Percentiles rank a stretch among this genome's conserved stretches.
Conservation (phyloP, 192 early-diverging fungal genomes). For the Coemansia sp. region DNA sequence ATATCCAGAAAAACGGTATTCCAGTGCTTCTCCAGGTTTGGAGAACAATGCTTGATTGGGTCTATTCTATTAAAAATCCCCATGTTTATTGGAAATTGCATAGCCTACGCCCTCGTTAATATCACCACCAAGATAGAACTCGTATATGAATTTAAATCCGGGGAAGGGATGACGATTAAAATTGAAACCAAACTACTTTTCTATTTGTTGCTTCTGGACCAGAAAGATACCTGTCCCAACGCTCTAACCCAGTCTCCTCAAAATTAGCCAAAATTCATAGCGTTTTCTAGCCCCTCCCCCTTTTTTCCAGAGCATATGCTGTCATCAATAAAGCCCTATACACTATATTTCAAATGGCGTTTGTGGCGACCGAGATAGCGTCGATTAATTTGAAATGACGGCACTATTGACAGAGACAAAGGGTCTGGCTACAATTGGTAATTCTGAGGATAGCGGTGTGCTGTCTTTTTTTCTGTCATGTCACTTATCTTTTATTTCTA, state of each 20-base stretch:
- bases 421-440: too few relatives aligned
- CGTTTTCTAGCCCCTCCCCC: too few relatives aligned
- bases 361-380: neutral
- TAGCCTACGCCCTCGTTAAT: too few relatives aligned
- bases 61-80: neutral
- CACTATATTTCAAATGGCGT: too few relatives aligned
- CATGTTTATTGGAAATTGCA: neutral
- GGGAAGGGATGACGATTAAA: neutral
- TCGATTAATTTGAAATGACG: neutral
- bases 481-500: neutral
- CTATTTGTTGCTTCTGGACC: neutral
- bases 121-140: neutral
- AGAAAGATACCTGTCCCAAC: neutral
- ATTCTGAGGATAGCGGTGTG: too few relatives aligned
- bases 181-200: neutral
- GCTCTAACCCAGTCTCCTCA: neutral
- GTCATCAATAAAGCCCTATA: too few relatives aligned
- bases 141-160: neutral
- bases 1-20: neutral
- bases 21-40: constrained; percentile 4
- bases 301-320: too few relatives aligned
- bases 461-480: neutral
- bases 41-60: neutral
- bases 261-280: too few relatives aligned
- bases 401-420: neutral